Evolutionary conservation across 1,139 yeast genomes (phyloP), one percentile per base, ranked within the genome.

Genomic region (Tardiomyces blankii): DNA sequence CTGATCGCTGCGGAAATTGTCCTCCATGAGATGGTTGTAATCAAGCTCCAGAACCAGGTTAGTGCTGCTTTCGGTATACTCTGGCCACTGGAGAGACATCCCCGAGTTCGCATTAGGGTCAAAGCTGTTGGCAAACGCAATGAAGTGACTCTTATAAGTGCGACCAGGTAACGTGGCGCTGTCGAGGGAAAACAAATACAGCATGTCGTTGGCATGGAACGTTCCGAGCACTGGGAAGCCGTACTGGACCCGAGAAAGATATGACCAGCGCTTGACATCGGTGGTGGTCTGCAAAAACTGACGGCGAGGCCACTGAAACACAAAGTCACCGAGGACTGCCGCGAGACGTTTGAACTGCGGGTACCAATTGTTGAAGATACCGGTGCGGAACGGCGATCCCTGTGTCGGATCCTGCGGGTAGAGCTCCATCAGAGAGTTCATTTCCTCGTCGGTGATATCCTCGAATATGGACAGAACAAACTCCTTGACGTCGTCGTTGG

Each of bases 31-130:
- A 4, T 28, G 32, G 14, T 28, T 28, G 4, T 21, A 21, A 21
- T 21, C 25, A 21, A 21, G 7, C n/a, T n/a, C n/a, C 9, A 25
- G 7, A 11, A 7, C 11, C 28, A 28, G 32, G 32, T 28, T 28
- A 3, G 13, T 3, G n/a, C n/a, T 4, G 3, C 4, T 13, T 13
- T 28, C 32, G 81, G 82, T 0, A 76, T 77, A 50, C 30, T 46
- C 30, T 3, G 46, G 46, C 53, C 53, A 49, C 23, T 42, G n/a
- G 25, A 21, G 25, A 2, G 32, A 8, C 33, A 49, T 33, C 5
- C 38, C 41, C 2, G 44, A 19, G 16, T 42, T 41, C 16, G 23
- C 38, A 39, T 52, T 52, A 3, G 55, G 55, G 41, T 52, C 51
- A 16, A 44, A 40, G 43, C 44, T 42, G 30, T 46, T 41, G 18